Conservation (phyloP, 371 early-diverging fungal genomes). For the Mortierella sp. region DNA sequence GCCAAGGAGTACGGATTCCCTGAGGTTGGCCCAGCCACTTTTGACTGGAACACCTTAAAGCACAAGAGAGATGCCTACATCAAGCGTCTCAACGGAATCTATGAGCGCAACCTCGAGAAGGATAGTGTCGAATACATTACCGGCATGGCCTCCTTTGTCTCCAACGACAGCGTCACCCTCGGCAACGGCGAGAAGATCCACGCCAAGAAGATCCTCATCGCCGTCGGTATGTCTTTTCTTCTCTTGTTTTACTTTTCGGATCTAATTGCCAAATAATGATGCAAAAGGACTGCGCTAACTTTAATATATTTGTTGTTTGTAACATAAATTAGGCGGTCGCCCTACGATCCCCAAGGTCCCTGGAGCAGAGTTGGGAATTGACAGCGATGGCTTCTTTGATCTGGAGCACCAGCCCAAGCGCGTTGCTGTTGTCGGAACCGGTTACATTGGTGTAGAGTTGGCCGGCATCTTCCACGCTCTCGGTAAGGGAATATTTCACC, state of each 20-base stretch:
- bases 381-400: slow-evolving; percentile 97
- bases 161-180: slow-evolving; percentile 81
- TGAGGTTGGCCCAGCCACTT: slow-evolving; percentile 60
- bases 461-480: slow-evolving; percentile 94
- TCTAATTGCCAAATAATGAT: neutral
- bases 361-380: slow-evolving; percentile 91
- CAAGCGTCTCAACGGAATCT: slow-evolving; percentile 96
- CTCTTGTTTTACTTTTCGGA: neutral
- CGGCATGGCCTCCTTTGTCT: slow-evolving; percentile 90
- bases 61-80: slow-evolving; percentile 96
- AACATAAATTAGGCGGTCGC: slow-evolving; percentile 68
- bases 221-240: slow-evolving; percentile 72
- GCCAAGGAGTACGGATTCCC: slow-evolving; percentile 93
- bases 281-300: neutral
- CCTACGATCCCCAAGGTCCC: slow-evolving; percentile 80
- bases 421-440: slow-evolving; percentile 91
- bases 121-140: slow-evolving; percentile 86
- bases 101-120: slow-evolving; percentile 90
- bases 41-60: slow-evolving; percentile 86
- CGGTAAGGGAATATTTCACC: slow-evolving; percentile 36
- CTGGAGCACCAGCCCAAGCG: slow-evolving; percentile 92
- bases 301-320: slow-evolving; percentile 1
- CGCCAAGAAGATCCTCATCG: slow-evolving; percentile 91
- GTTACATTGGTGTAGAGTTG: slow-evolving; percentile 97
- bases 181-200: slow-evolving; percentile 68